phyloP scores from a whole-genome alignment of 345 rosid genomes.

The Melaleuca quinquenervia region DNA sequence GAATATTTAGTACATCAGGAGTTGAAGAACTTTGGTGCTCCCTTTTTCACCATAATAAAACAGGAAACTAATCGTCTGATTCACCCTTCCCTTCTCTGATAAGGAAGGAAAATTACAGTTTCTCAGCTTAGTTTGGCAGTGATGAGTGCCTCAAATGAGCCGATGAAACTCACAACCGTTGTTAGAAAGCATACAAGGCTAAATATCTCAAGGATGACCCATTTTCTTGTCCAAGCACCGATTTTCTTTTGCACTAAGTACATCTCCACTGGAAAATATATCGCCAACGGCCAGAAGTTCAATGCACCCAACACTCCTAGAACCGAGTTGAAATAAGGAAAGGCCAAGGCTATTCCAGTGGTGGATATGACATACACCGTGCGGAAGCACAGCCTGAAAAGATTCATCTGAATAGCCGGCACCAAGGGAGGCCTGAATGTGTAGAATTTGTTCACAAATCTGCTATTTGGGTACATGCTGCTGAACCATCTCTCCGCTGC shows the following conservation, averaged over 20 bases:
- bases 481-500: constrained; percentile 23
- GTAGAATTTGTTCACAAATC: constrained; percentile 16
- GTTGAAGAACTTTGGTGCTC: not conserved
- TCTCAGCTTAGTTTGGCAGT: constrained; percentile 32
- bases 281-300: constrained; percentile 62
- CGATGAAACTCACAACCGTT: constrained; percentile 30
- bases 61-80: not conserved
- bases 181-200: constrained; percentile 25
- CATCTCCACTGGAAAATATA: constrained; percentile 79
- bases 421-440: constrained; percentile 16
- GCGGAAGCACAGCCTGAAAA: constrained; percentile 30
- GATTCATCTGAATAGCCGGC: constrained; percentile 17
- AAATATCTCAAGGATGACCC: constrained; percentile 41
- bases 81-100: not conserved
- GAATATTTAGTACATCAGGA: not conserved
- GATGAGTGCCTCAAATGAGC: constrained; percentile 47
- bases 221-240: constrained; percentile 36
- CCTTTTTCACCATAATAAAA: not conserved
- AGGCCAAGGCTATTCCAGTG: constrained; percentile 33
- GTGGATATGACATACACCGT: constrained; percentile 34
- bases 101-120: not conserved
- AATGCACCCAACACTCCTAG: constrained; percentile 59
- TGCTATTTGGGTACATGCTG: constrained; percentile 24
- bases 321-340: constrained; percentile 81
- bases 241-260: constrained; percentile 44